Conservation (phyloP, 805 yeast species). For the Maudiozyma bulderi region DNA sequence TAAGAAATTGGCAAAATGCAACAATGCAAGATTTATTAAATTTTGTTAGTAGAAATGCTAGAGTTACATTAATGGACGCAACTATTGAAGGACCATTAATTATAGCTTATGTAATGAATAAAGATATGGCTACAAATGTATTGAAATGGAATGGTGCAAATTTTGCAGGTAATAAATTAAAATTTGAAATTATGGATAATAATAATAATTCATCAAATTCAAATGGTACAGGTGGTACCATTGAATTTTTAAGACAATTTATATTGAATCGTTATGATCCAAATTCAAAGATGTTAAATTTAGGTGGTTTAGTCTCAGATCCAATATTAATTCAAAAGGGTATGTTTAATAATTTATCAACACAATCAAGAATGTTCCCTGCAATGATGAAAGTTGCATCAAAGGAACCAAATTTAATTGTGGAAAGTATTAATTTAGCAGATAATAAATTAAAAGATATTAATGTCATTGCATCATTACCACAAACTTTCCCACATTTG, state of each 20-base stretch:
- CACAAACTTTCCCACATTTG: slow-evolving; percentile 65
- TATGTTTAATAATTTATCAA: slow-evolving; percentile 48
- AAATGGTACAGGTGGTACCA: slow-evolving; percentile 34
- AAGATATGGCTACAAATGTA: slow-evolving; percentile 50
- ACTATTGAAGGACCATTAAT: slow-evolving; percentile 47
- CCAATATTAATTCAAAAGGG: slow-evolving; percentile 51
- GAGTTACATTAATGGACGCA: slow-evolving; percentile 44
- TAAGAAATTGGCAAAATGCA: slow-evolving; percentile 78
- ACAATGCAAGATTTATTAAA: slow-evolving; percentile 54
- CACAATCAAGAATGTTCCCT: slow-evolving; percentile 75
- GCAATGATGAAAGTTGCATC: slow-evolving; percentile 79
- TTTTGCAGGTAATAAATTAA: slow-evolving; percentile 66
- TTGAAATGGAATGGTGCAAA: slow-evolving; percentile 62
- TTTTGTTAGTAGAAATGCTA: slow-evolving; percentile 61
- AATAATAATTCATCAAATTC: slow-evolving; percentile 16
- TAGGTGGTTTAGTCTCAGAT: slow-evolving; percentile 57
- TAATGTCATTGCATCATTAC: slow-evolving; percentile 47
- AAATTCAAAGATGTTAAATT: slow-evolving; percentile 54
- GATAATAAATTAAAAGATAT: slow-evolving; percentile 58
- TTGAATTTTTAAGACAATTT: slow-evolving; percentile 53
- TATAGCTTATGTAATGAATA: slow-evolving; percentile 46
- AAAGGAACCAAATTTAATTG: slow-evolving; percentile 36
- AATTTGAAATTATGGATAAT: slow-evolving; percentile 34
- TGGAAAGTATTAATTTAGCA: slow-evolving; percentile 64
- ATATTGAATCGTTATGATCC: slow-evolving; percentile 60